These are phyloP conservation scores for Didymella pinodella DNA, from an alignment of 2,329 filamentous ascomycete species.

Conservation along the genomic window DNA sequence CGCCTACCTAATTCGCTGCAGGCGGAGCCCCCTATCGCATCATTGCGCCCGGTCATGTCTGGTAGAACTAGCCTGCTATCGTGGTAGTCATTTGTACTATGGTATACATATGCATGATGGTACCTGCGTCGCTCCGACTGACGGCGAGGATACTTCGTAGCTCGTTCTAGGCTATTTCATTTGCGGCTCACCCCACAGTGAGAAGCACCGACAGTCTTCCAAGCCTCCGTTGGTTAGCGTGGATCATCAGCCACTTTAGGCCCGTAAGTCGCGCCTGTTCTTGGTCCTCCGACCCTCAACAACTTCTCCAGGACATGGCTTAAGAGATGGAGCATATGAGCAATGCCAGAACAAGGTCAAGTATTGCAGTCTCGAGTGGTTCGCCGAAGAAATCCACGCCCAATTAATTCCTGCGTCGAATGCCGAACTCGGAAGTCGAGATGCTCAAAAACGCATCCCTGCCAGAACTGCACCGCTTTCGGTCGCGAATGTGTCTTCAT, in stretches of 20 bases:
- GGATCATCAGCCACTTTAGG: conserved; percentile 19
- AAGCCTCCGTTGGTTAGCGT: conserved; percentile 11
- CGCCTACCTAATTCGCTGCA: conserved; percentile 15
- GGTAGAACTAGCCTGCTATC: conserved; percentile 17
- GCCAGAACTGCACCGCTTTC: conserved; percentile 52
- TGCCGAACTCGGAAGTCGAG: conserved; percentile 50
- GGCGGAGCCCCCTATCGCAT: conserved; percentile 8
- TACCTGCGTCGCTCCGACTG: conserved; percentile 36
- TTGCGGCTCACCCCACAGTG: conserved; percentile 20
- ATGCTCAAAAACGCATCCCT: conserved; percentile 52
- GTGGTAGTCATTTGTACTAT: conserved; percentile 18
- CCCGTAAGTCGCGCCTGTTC: conserved; percentile 12
- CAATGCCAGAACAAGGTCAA: conserved; percentile 50
- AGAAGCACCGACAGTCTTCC: background rate
- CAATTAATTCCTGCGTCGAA: conserved; percentile 52
- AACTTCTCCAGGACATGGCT: conserved; percentile 39
- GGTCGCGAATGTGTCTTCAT: conserved; percentile 52
- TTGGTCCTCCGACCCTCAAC: conserved; percentile 20
- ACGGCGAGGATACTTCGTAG: conserved; percentile 26
- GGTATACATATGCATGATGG: conserved; percentile 23
- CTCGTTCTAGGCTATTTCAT: conserved; percentile 15
- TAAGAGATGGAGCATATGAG: conserved; percentile 42
- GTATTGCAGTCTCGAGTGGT: conserved; percentile 50
- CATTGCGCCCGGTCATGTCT: conserved; percentile 7
- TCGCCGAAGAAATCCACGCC: conserved; percentile 49